Evolutionary conservation across 2,329 filamentous ascomycete genomes (phyloP).

Genomic region (Xylaria hypoxylon): DNA sequence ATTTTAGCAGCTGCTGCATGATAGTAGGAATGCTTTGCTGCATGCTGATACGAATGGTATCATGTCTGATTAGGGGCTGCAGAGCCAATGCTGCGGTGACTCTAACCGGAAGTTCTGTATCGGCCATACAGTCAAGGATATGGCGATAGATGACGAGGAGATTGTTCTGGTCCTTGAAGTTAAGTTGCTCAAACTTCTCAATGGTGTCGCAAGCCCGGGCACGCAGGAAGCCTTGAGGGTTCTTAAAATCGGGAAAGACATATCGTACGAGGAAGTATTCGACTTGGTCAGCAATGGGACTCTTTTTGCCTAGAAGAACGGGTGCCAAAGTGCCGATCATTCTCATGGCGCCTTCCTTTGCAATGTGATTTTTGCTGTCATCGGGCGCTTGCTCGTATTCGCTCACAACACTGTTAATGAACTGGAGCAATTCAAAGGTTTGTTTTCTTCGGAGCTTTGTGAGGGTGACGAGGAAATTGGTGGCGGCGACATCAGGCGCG

Average conservation of each 20-base stretch:
- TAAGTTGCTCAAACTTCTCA: slow-evolving; percentile 96
- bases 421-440: slow-evolving; percentile 92
- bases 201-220: slow-evolving; percentile 96
- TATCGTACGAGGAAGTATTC: slow-evolving; percentile 99
- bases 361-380: slow-evolving; percentile 90
- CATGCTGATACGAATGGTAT: slow-evolving; percentile 94
- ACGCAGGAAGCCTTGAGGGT: slow-evolving; percentile 88
- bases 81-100: slow-evolving; percentile 94
- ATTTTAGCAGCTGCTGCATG: slow-evolving; percentile 97
- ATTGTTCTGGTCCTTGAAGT: slow-evolving; percentile 97
- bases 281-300: slow-evolving; percentile 95
- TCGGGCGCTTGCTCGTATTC: slow-evolving; percentile 87
- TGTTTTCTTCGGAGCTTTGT: slow-evolving; percentile 96
- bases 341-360: slow-evolving; percentile 94
- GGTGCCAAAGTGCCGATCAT: slow-evolving; percentile 97
- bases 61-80: slow-evolving; percentile 94
- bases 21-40: slow-evolving; percentile 98
- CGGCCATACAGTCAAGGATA: slow-evolving; percentile 96
- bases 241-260: slow-evolving; percentile 97
- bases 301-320: slow-evolving; percentile 97
- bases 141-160: slow-evolving; percentile 96
- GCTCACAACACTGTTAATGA: slow-evolving; percentile 95
- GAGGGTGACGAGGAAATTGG: slow-evolving; percentile 94
- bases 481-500: slow-evolving; percentile 92
- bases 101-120: slow-evolving; percentile 90